These are phyloP conservation scores for Asterophora lycoperdoides DNA, from an alignment of 768 basidiomycete species.

Conservation along the genomic window DNA sequence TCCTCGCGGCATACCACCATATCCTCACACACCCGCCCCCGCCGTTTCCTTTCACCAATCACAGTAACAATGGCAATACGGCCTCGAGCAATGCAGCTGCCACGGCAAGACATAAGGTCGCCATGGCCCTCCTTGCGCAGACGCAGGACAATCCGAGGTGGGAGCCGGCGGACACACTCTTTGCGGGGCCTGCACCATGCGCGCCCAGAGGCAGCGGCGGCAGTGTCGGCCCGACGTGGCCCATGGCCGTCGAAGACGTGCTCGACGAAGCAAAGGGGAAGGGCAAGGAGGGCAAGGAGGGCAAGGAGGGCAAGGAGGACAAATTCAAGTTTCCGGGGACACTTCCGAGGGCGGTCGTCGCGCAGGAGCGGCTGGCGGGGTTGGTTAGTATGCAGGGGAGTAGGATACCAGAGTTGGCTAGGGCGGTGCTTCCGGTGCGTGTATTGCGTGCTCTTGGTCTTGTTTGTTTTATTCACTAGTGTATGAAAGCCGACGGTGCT, in stretches of 20 bases:
- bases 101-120: constrained; percentile 62
- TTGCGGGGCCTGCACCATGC: constrained; percentile 53
- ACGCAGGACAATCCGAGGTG: constrained; percentile 57
- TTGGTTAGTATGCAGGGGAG: constrained; percentile 61
- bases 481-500: constrained; percentile 47
- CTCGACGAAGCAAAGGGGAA: constrained; percentile 26
- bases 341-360: constrained; percentile 40
- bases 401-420: constrained; percentile 62
- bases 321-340: constrained; percentile 53
- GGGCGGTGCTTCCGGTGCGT: constrained; percentile 64
- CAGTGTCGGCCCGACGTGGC: constrained; percentile 62
- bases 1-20: constrained; percentile 70
- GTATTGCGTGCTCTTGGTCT: not conserved
- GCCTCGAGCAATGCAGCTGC: no score
- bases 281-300: constrained; percentile 21
- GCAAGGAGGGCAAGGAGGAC: constrained; percentile 33
- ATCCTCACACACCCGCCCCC: constrained; percentile 69
- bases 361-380: constrained; percentile 52
- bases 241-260: constrained; percentile 27
- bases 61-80: no score
- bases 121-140: constrained; percentile 61
- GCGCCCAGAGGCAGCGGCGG: constrained; percentile 52
- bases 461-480: not conserved
- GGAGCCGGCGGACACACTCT: constrained; percentile 67
- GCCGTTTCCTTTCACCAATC: constrained; percentile 19